Evolutionary conservation across 106 monocot genomes (phyloP), one percentile per base, ranked within the genome.

Genomic region (Amphibolis antarctica): DNA sequence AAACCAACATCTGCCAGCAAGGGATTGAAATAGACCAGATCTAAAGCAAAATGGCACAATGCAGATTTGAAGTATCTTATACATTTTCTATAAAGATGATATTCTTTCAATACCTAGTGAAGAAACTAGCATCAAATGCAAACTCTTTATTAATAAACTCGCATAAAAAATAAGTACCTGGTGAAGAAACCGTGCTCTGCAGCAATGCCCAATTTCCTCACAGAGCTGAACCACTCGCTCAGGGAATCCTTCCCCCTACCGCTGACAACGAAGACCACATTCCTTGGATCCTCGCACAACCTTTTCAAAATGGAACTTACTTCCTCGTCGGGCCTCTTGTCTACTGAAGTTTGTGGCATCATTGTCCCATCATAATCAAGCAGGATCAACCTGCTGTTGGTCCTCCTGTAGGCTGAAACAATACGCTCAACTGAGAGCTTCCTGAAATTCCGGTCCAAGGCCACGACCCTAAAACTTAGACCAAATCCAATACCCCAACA

Each of bases 401-500:
- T 74, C 72, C 64, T 78, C 59, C 67, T 47, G 46, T 89, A 94
- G 11, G 83, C 77, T 1, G 85, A 57, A 11, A 74, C 89, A 60
- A 94, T 83, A 47, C 79, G 74, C 59, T 94, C 93, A 19, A 89
- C 79, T 0, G 85, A 94, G 3, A 94, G 74, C 71, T 80, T 85
- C 71, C 83, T 79, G 63, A 94, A 94, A 62, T 79, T 79, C 0
- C 83, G 93, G 12, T 77, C 93, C 12, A 93, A 72, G 0, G 93
- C 85, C 30, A 93, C 86, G 15, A 93, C 81, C 14, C 81, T 44
- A 51, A 94, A 94, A 50, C 86, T 75, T 75, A 94, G 73, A 0
- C 89, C 93, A 46, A 94, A 89, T 10, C 93, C 93, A 47, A 94
- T 89, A 7, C 89, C 93, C 93, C 93, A 94, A 72, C 79, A 86